Percentiles rank a stretch among this genome's conserved stretches.
Evolutionary conservation across 805 yeast genomes (phyloP).

Genomic region (Lipomyces sp.): DNA sequence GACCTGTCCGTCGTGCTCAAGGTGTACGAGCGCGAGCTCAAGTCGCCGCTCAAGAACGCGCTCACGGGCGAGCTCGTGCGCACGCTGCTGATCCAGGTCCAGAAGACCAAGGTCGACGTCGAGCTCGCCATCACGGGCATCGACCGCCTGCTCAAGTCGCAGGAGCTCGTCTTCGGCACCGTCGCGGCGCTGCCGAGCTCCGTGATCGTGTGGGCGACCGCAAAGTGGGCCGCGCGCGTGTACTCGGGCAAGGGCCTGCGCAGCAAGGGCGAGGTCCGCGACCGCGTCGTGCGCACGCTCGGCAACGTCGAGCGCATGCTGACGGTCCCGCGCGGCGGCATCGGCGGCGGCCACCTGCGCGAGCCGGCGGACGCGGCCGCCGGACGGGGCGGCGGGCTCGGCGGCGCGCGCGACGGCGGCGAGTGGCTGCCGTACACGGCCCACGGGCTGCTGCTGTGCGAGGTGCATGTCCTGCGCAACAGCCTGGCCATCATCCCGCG

Average conservation of each 20-base stretch:
- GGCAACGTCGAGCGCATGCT: constrained; percentile 60
- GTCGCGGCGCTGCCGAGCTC: constrained; percentile 84
- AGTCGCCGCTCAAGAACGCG: constrained; percentile 61
- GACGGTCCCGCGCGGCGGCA: constrained; percentile 29
- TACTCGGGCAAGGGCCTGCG: constrained; percentile 36
- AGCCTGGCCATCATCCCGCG: constrained; percentile 52
- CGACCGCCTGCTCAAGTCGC: constrained; percentile 82
- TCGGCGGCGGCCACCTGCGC: too few species aligned
- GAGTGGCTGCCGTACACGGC: constrained; percentile 38
- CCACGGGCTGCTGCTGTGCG: constrained; percentile 65
- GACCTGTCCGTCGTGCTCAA: constrained; percentile 77
- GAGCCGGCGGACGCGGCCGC: neutral
- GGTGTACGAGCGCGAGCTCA: constrained; percentile 72
- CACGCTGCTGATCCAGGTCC: constrained; percentile 83
- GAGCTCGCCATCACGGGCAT: constrained; percentile 86
- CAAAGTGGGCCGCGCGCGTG: constrained; percentile 25
- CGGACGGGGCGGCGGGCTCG: neutral
- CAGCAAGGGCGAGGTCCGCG: constrained; percentile 33
- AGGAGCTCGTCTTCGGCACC: constrained; percentile 88
- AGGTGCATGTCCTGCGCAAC: constrained; percentile 55
- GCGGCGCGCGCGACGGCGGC: neutral
- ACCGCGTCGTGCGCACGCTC: constrained; percentile 44
- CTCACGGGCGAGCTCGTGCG: constrained; percentile 70
- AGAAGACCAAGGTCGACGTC: constrained; percentile 93
- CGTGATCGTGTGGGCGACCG: constrained; percentile 38